phyloP scores from a whole-genome alignment of 75 land plant species.

The Pseudotsuga menziesii region DNA sequence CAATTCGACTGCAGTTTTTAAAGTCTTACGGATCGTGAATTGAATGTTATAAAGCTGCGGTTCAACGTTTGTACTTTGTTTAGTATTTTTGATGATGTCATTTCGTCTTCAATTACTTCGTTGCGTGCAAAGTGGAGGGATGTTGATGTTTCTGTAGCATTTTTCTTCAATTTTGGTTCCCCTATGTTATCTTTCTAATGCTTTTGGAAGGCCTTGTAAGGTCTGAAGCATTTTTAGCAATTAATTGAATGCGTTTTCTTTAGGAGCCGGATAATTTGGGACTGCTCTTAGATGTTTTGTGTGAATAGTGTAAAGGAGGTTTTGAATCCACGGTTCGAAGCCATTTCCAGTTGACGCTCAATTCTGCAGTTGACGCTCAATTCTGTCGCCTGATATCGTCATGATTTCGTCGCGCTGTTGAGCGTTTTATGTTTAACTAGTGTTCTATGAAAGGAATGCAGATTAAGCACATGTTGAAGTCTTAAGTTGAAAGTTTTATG shows the following conservation, averaged over 20 bases:
- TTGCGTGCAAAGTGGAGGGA: not conserved
- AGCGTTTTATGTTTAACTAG: not conserved
- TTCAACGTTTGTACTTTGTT: not conserved
- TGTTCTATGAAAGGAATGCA: not conserved
- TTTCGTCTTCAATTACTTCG: not conserved
- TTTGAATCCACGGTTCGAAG: not conserved
- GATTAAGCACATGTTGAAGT: not conserved
- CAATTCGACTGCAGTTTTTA: not conserved
- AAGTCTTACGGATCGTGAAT: not conserved
- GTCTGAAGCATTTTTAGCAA: not conserved
- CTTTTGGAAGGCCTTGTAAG: not conserved
- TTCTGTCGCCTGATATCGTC: not conserved
- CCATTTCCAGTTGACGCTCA: too few relatives aligned
- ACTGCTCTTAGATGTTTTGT: not conserved
- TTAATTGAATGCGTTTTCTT: not conserved
- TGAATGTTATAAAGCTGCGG: not conserved
- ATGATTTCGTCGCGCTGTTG: not conserved
- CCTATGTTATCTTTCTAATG: not conserved
- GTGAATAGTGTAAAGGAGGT: not conserved
- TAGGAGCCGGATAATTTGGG: not conserved
- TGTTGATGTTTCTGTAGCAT: not conserved
- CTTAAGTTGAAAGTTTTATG: not conserved
- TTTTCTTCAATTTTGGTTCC: not conserved
- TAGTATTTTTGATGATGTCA: not conserved
- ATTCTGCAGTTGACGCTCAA: not conserved